Conservation (phyloP, 1,284 basidiomycete genomes). For the Cryptococcus floricola region DNA sequence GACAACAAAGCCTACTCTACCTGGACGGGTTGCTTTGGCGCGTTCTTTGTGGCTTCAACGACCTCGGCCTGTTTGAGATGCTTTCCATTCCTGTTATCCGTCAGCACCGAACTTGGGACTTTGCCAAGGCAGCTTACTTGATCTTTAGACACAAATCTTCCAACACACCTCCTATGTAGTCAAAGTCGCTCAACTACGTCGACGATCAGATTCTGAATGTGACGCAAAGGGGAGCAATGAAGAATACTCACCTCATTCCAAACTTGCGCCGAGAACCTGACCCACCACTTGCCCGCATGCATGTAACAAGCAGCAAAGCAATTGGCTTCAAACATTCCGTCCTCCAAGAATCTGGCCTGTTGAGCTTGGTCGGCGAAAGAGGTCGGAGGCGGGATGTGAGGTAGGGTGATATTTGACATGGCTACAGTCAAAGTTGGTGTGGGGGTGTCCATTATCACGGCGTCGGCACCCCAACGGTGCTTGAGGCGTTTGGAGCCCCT, state of each 20-base stretch:
- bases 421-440: conserved; percentile 63
- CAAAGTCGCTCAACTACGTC: conserved; percentile 43
- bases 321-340: conserved; percentile 32
- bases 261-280: conserved; percentile 65
- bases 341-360: conserved; percentile 29
- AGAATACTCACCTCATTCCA: conserved; percentile 64
- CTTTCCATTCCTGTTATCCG: background rate
- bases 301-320: conserved; percentile 39
- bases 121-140: conserved; percentile 16
- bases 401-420: conserved; percentile 60
- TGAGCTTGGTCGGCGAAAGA: conserved; percentile 19
- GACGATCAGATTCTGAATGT: background rate
- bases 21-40: too few relatives aligned
- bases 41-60: background rate
- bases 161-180: conserved; percentile 31
- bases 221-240: background rate
- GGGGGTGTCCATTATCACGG: conserved; percentile 60
- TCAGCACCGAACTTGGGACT: background rate
- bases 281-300: conserved; percentile 68
- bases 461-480: conserved; percentile 58
- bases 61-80: background rate
- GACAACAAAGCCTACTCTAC: too few relatives aligned
- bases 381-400: conserved; percentile 26
- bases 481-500: conserved; percentile 65
- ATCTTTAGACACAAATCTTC: conserved; percentile 31